phyloP scores from a whole-genome alignment of 2,329 filamentous ascomycete genomes.

The Domatiomyces catenatus region DNA sequence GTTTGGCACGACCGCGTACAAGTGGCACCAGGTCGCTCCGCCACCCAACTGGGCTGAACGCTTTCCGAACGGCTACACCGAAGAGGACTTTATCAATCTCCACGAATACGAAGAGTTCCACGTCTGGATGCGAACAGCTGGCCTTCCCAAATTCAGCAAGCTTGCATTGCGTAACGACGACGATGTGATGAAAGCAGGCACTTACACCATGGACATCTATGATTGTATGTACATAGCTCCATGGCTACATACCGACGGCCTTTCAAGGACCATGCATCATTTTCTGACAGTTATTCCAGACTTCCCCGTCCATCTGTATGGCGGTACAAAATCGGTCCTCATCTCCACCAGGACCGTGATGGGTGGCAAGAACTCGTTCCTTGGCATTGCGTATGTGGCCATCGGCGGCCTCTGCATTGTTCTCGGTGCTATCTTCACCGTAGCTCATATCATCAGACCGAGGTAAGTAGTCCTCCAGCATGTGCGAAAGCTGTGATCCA shows the following conservation, averaged over 20 bases:
- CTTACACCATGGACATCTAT: conserved; percentile 61
- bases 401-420: conserved; percentile 87
- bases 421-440: conserved; percentile 73
- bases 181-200: conserved; percentile 49
- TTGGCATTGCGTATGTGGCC: conserved; percentile 90
- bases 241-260: neutral
- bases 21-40: conserved; percentile 50
- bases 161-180: conserved; percentile 70
- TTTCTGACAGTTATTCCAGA: conserved; percentile 34
- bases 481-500: too few relatives aligned
- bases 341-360: conserved; percentile 67
- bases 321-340: conserved; percentile 44
- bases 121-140: conserved; percentile 97
- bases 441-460: conserved; percentile 80
- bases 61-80: conserved; percentile 55
- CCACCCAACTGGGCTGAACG: conserved; percentile 70
- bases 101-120: conserved; percentile 71
- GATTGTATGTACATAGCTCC: conserved; percentile 47
- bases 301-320: conserved; percentile 50
- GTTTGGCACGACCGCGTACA: conserved; percentile 57
- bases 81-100: conserved; percentile 54
- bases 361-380: conserved; percentile 86
- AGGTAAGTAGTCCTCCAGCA: conserved; percentile 44
- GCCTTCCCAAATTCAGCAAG: conserved; percentile 88
- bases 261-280: neutral